phyloP scores from a whole-genome alignment of 345 rosid species.

The Gossypioides kirkii region DNA sequence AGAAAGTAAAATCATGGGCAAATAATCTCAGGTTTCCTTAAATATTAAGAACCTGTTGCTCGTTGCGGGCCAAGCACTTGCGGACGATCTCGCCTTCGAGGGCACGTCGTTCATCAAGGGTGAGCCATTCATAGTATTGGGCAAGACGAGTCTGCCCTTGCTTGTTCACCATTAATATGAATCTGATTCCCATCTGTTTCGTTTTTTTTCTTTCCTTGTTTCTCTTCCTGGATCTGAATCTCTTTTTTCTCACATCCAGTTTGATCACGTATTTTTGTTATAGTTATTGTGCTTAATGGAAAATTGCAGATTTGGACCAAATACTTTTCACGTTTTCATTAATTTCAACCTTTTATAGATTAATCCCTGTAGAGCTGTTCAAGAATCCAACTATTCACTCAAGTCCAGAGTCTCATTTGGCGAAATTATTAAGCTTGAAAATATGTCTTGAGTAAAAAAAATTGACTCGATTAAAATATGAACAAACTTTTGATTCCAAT shows the following conservation, averaged over 20 bases:
- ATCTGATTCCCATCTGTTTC: conserved; percentile 77
- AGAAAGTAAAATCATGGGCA: background rate
- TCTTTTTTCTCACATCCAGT: background rate
- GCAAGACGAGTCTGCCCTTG: conserved; percentile 99
- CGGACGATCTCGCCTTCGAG: conserved; percentile 99
- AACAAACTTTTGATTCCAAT: too few species aligned
- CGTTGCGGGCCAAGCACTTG: conserved; percentile 87
- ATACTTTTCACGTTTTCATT: background rate
- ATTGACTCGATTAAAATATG: too few species aligned
- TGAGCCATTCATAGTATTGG: conserved; percentile 97
- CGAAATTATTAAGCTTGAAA: too few species aligned
- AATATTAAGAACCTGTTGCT: conserved; percentile 53
- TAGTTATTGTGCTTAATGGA: background rate
- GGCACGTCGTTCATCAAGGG: conserved; percentile 92
- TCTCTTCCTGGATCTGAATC: background rate
- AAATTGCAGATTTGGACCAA: background rate
- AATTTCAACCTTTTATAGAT: background rate
- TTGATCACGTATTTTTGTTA: background rate
- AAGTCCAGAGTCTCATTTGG: too few species aligned
- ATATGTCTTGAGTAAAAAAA: too few species aligned
- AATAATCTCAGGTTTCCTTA: background rate
- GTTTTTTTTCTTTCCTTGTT: background rate
- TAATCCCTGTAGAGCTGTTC: background rate
- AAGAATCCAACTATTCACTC: too few species aligned
- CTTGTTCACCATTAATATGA: conserved; percentile 97